Percentiles rank a stretch among this genome's conserved stretches.
These are phyloP conservation scores for Blakeslea trispora DNA, from an alignment of 371 early-diverging fungal species.

Conservation along the genomic window DNA sequence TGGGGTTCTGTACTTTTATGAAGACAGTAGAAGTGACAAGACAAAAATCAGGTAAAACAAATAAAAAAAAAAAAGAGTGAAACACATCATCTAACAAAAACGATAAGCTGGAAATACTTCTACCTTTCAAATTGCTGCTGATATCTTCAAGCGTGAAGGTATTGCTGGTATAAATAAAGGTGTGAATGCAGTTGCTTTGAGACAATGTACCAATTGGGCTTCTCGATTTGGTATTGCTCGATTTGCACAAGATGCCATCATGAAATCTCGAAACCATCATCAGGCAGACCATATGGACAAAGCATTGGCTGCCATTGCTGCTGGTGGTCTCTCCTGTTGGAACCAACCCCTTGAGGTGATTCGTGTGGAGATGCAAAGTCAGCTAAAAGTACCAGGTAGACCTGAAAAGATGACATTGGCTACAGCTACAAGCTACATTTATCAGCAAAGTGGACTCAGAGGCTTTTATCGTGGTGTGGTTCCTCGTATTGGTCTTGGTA, in stretches of 20 bases:
- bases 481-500: conserved; percentile 88
- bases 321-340: conserved; percentile 93
- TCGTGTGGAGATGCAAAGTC: conserved; percentile 96
- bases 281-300: conserved; percentile 56
- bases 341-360: conserved; percentile 98
- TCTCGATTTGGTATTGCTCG: conserved; percentile 91
- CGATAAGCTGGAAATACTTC: conserved; percentile 59
- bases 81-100: conserved; percentile 8
- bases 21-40: conserved; percentile 98
- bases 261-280: conserved; percentile 48
- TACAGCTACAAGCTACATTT: conserved; percentile 86
- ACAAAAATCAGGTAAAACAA: conserved; percentile 73
- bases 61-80: conserved; percentile 8
- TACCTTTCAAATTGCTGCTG: conserved; percentile 80
- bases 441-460: conserved; percentile 81
- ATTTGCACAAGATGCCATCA: conserved; percentile 78
- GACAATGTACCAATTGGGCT: conserved; percentile 97
- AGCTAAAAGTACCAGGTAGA: conserved; percentile 79
- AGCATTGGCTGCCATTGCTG: conserved; percentile 80
- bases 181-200: conserved; percentile 87
- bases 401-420: conserved; percentile 88
- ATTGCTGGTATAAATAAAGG: conserved; percentile 95
- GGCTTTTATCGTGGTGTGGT: conserved; percentile 96
- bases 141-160: conserved; percentile 91
- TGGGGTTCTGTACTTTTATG: conserved; percentile 99